Conservation (phyloP, 257 asterid species). For the Rauvolfia tetraphylla region DNA sequence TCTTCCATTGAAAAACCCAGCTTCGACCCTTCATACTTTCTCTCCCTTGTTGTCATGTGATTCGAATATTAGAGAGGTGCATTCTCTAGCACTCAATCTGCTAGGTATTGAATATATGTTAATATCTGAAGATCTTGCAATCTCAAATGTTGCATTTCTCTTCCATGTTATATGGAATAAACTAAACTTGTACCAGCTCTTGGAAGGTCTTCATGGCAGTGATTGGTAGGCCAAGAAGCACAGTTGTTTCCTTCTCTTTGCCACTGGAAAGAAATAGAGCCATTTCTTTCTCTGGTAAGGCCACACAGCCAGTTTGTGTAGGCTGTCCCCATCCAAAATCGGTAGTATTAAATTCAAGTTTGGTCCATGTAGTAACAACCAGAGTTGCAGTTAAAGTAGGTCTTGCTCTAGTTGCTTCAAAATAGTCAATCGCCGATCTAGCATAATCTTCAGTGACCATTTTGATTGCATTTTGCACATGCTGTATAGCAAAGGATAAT, state of each 20-base stretch:
- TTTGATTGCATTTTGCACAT: constrained; percentile 17
- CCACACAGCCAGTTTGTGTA: constrained; percentile 13
- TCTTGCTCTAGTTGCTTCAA: constrained; percentile 24
- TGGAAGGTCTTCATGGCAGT: constrained; percentile 24
- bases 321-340: constrained; percentile 31
- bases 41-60: neutral
- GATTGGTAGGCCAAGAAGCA: constrained; percentile 23
- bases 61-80: neutral
- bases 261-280: constrained; percentile 17
- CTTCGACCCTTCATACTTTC: neutral
- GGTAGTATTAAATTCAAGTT: constrained; percentile 15
- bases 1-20: neutral
- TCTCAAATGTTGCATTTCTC: neutral
- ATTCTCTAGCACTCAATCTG: neutral
- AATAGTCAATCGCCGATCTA: constrained; percentile 21
- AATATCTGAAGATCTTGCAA: neutral
- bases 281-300: constrained; percentile 22
- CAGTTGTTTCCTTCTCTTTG: constrained; percentile 13
- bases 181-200: constrained; percentile 13
- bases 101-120: neutral
- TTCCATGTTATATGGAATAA: neutral
- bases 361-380: constrained; percentile 19
- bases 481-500: constrained; percentile 13
- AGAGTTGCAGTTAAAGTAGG: constrained; percentile 20
- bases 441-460: constrained; percentile 17